Evolutionary conservation across 2,329 filamentous ascomycete species (phyloP).

Genomic region (Ilyonectria mors-panacis): DNA sequence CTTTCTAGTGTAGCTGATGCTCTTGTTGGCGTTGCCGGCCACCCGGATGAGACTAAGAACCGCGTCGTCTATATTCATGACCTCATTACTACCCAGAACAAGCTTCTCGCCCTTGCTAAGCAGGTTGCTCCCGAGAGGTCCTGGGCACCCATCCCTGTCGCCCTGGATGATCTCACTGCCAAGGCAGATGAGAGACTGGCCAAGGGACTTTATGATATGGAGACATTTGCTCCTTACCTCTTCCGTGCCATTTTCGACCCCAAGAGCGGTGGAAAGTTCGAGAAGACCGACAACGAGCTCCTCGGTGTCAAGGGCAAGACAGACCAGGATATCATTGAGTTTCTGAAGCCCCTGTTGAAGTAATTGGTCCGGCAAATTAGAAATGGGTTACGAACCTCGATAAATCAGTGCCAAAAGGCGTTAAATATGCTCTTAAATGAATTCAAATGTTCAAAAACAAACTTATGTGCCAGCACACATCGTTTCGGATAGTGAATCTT

Average conservation of each 20-base stretch:
- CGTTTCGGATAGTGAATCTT: not conserved
- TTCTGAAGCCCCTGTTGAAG: conserved; percentile 42
- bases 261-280: conserved; percentile 51
- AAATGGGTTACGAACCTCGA: not conserved
- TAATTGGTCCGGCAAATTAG: not conserved
- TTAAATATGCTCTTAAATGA: not conserved
- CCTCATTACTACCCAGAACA: conserved; percentile 61
- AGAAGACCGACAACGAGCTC: conserved; percentile 60
- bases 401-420: not conserved
- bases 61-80: conserved; percentile 62
- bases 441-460: not conserved
- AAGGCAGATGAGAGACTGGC: conserved; percentile 50
- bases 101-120: conserved; percentile 63
- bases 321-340: conserved; percentile 57
- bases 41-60: conserved; percentile 69
- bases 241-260: conserved; percentile 51
- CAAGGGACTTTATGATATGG: conserved; percentile 48
- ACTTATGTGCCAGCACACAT: not conserved
- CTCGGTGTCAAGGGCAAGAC: conserved; percentile 60
- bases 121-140: conserved; percentile 60
- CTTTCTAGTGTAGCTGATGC: conserved; percentile 63
- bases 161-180: conserved; percentile 47
- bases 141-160: conserved; percentile 61
- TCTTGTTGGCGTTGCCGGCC: conserved; percentile 63
- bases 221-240: conserved; percentile 53